Conservation (phyloP, 2,329 filamentous ascomycete species). For the Verticillium zaregamsianum region DNA sequence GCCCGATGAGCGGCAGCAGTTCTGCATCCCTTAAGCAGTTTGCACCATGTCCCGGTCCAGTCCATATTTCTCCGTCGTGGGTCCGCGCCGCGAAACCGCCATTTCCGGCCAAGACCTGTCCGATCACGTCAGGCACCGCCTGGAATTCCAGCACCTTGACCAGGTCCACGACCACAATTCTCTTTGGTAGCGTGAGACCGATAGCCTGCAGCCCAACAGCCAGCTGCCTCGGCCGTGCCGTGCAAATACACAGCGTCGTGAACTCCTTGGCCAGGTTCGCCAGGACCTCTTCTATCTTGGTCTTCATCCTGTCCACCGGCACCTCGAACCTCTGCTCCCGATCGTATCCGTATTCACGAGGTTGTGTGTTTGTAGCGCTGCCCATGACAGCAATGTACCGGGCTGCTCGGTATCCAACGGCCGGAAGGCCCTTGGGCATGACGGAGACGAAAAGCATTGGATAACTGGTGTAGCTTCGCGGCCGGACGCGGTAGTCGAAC, state of each 20-base stretch:
- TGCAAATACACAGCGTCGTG: constrained; percentile 1
- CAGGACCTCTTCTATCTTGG: background rate
- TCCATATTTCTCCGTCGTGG: background rate
- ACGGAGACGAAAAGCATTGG: background rate
- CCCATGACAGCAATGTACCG: background rate
- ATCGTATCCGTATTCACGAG: background rate
- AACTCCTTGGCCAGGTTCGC: background rate
- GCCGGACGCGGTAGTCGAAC: background rate
- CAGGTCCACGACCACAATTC: constrained; percentile 2
- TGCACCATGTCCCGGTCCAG: background rate
- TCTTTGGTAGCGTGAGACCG: constrained; percentile 1
- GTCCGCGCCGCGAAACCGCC: background rate
- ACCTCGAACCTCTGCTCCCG: background rate
- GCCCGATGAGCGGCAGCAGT: constrained; percentile 3
- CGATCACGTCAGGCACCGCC: constrained; percentile 1
- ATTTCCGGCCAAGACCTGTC: constrained; percentile 1
- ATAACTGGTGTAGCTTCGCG: background rate
- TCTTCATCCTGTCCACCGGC: background rate
- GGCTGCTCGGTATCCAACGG: background rate
- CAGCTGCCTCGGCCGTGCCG: background rate
- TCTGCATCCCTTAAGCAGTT: background rate
- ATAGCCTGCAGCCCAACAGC: background rate
- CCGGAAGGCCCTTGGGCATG: background rate
- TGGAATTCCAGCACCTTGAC: constrained; percentile 9
- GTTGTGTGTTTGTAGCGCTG: background rate